phyloP scores from a whole-genome alignment of 352 stramenopile species.

The Phytophthora palmivora region DNA sequence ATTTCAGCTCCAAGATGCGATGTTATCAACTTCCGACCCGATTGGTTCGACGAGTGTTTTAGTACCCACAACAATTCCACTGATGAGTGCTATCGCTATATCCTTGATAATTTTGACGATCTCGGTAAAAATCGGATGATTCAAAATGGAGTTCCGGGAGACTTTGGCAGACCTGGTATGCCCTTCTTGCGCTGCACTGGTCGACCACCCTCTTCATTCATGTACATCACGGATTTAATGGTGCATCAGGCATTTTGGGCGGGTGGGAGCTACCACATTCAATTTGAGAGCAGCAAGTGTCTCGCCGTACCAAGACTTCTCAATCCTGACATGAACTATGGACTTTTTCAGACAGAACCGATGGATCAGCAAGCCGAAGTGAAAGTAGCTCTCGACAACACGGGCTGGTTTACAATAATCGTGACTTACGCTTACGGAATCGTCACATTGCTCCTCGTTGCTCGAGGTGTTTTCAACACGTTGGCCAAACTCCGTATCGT shows the following conservation, averaged over 20 bases:
- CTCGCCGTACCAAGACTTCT: conserved; percentile 47
- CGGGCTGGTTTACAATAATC: conserved; percentile 46
- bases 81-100: conserved; percentile 49
- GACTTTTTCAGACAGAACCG: conserved; percentile 54
- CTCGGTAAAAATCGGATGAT: conserved; percentile 42
- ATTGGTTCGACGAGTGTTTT: conserved; percentile 54
- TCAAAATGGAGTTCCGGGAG: conserved; percentile 43
- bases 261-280: conserved; percentile 51
- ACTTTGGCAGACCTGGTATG: conserved; percentile 51
- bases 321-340: conserved; percentile 47
- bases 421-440: conserved; percentile 55
- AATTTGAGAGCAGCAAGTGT: conserved; percentile 69
- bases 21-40: conserved; percentile 46
- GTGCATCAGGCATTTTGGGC: conserved; percentile 65
- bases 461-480: conserved; percentile 54
- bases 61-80: conserved; percentile 32
- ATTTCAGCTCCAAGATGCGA: conserved; percentile 55
- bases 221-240: conserved; percentile 71
- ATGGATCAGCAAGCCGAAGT: conserved; percentile 51
- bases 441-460: conserved; percentile 57
- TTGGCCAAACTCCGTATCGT: conserved; percentile 48
- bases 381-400: conserved; percentile 51
- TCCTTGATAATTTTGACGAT: conserved; percentile 57
- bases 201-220: conserved; percentile 45
- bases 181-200: conserved; percentile 62